Base-by-base conservation (phyloP, 2,329 filamentous ascomycete genomes). In the Colletotrichum horii region DNA sequence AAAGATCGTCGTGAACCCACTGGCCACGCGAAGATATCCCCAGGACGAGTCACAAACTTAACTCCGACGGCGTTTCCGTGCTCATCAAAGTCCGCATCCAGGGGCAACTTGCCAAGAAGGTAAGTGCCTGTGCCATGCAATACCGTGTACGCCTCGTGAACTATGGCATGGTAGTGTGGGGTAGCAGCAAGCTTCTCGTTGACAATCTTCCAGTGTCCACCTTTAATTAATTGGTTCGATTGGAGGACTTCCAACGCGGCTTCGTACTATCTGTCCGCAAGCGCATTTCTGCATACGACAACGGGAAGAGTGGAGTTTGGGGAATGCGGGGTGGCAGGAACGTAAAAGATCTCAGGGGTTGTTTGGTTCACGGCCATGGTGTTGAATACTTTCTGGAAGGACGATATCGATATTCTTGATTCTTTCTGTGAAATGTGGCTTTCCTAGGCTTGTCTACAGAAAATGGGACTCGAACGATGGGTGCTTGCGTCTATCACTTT, bases 21-120 rank as follows among this genome's bases (percentile, higher is more conserved):
- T 9, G 58, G 26, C 58, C 58, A 62, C 4, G 11, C 28, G 6
- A 62, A 62, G 16, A 62, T 30, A 30, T 62, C 58, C 30, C 58
- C 58, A 14, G 58, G 28, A 32, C 4, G 30, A 62, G 58, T 16
- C 7, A 32, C 19, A 32, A 62, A 62, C 58, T 62, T 62, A n/a
- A 62, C 58, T 8, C 58, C 58, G 30, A 32, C 28, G 28, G 58
- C 19, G 12, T 62, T 62, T 30, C 28, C 58, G n/a, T 62, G 19
- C 15, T 34, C 58, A 12, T 62, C 26, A 32, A 32, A 32, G 26
- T 62, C 58, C 7, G 58, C 26, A 26, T 62, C 58, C 11, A 62
- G 58, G 19, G 30, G 58, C 28, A 30, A 62, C 58, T 62, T 62
- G 26, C 58, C 58, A 30, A 62, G 58, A 4, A 62, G 26, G n/a